A percentile compares a stretch with the other conserved stretches of the same genome.
Evolutionary conservation across 306 rosid species (phyloP).

Genomic region (Lupinus albus): DNA sequence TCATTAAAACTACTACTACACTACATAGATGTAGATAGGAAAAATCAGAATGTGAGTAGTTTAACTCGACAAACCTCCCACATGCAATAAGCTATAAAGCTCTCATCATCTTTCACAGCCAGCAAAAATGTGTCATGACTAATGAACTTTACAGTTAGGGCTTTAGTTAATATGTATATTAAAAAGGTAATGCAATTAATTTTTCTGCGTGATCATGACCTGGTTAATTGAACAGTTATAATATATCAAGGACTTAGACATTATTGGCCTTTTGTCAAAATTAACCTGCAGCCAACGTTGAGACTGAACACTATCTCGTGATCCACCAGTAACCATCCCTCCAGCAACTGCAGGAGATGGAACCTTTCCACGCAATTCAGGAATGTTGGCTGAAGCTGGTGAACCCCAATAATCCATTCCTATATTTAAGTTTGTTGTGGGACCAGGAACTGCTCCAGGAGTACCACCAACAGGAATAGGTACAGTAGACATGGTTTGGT

Average conservation of each 20-base stretch:
- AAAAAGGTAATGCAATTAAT: conserved; percentile 12
- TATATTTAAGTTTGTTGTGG: conserved; percentile 86
- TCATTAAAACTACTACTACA: background rate
- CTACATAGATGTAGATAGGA: no score
- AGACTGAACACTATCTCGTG: conserved; percentile 85
- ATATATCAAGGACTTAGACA: conserved; percentile 34
- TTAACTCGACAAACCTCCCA: conserved; percentile 23
- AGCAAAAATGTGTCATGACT: background rate
- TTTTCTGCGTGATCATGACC: conserved; percentile 23
- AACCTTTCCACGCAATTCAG: conserved; percentile 74
- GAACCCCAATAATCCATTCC: conserved; percentile 99
- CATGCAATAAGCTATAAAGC: conserved; percentile 18
- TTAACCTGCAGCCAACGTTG: conserved; percentile 90
- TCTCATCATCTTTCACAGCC: background rate
- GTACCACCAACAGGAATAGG: conserved; percentile 75
- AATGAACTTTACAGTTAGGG: conserved; percentile 18
- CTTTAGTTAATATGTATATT: background rate
- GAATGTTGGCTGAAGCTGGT: conserved; percentile 66
- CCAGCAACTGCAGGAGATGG: conserved; percentile 82
- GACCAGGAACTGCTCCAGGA: conserved; percentile 78
- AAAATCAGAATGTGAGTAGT: background rate
- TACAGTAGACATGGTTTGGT: conserved; percentile 65
- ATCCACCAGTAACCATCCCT: conserved; percentile 70
- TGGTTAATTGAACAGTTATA: conserved; percentile 21
- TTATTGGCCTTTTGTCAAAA: conserved; percentile 22